Evolutionary conservation across 2,329 filamentous ascomycete species (phyloP), one percentile per base, ranked within the genome.

Genomic region (Calonectria crousiana): DNA sequence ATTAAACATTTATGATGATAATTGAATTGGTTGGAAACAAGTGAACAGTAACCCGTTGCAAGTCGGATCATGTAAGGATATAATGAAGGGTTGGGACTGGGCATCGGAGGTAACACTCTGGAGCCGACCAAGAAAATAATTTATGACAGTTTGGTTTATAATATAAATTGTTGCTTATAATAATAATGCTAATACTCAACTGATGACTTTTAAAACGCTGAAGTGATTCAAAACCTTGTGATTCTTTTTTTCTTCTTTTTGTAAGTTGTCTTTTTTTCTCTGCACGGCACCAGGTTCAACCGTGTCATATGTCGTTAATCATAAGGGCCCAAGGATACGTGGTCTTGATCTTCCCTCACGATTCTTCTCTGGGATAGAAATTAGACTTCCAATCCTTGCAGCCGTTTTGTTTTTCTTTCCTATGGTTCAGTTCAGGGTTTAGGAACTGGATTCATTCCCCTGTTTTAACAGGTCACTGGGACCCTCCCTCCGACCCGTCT

Each of bases 261-360:
- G 14, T 4, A 13, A 10, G 34, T 38, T 3, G 9, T 14, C 38
- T 8, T 41, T 62, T 41, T 62, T 62, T 62, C 11, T 60, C 28
- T 14, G 36, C 56, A 38, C 56, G 14, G 56, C 34, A 62, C 56
- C 18, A 41, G 23, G 14, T 16, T 41, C 56, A 36, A 41, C 32
- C 36, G 56, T 41, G 23, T 10, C n/a, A 28, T 41, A 62, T 62
- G 56, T 62, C 56, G 56, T 62, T 41, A 62, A 62, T 62, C 56
- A 62, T 62, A 34, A 62, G 56, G 32, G 34, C 34, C 26, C 56
- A 62, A 41, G 34, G 56, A 38, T 26, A 36, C 36, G 18, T 62
- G 23, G 34, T 28, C 34, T 41, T 26, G 8, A 36, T 14, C 32
- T 58, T 62, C 8, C 23, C 23, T 36, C 56, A 20, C 26, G 13